Evolutionary conservation across 495 filamentous ascomycete species (phyloP).

Genomic region (Aspergillus biplanus): DNA sequence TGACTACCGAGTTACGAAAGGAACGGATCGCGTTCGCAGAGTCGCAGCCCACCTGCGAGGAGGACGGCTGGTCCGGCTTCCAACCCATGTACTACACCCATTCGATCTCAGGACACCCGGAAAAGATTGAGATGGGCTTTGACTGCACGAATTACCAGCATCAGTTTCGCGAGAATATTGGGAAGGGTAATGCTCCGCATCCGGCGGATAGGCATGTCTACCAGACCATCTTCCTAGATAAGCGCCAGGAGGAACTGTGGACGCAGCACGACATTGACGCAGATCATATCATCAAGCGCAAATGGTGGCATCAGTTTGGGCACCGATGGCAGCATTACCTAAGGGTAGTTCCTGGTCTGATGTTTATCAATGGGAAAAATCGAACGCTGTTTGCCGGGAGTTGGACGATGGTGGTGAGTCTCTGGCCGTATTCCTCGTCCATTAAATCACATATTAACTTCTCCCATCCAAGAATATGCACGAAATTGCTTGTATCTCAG

Average conservation of each 20-base stretch:
- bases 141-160: constrained; percentile 85
- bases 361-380: constrained; percentile 75
- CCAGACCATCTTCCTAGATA: constrained; percentile 83
- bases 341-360: constrained; percentile 76
- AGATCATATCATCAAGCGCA: constrained; percentile 67
- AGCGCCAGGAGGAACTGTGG: constrained; percentile 67
- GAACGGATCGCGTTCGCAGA: constrained; percentile 58
- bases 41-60: constrained; percentile 36
- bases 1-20: constrained; percentile 50
- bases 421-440: not conserved
- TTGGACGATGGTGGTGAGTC: constrained; percentile 75
- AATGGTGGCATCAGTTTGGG: constrained; percentile 88
- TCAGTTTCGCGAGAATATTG: constrained; percentile 66
- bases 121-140: constrained; percentile 85
- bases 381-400: constrained; percentile 69
- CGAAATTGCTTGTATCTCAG: constrained; percentile 76
- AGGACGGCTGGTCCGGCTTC: constrained; percentile 56
- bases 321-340: constrained; percentile 82
- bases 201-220: constrained; percentile 70
- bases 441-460: not conserved
- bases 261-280: constrained; percentile 70
- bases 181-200: constrained; percentile 38
- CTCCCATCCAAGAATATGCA: constrained; percentile 65
- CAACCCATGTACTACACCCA: constrained; percentile 85
- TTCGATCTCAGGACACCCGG: constrained; percentile 61